Evolutionary conservation across 1,139 yeast species (phyloP), one percentile per base, ranked within the genome.

Genomic region (Lodderomyces orthopsilosis): DNA sequence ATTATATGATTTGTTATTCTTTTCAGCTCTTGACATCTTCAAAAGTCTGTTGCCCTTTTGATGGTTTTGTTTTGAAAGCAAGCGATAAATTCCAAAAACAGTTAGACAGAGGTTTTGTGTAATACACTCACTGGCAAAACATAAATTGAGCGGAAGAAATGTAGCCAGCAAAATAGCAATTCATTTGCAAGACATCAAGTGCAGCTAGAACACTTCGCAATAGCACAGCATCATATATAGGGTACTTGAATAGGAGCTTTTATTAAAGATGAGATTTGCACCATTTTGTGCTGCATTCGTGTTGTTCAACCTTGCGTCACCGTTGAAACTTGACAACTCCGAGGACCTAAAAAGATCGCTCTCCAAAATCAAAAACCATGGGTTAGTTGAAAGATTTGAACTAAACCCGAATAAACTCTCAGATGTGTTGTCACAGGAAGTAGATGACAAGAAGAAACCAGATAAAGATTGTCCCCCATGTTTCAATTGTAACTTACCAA

Each of bases 401-500:
- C n/a, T 30, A 6, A 30, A 9, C n/a, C 34, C 34, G 12, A 19
- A 30, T 8, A 15, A 6, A 30, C 19, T 30, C 19, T 17, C 34
- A 8, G 19, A 30, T 17, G 34, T 15, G 19, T 15, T 30, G 6
- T 6, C 17, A 3, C 10, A 30, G 12, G 19, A 7, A 19, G 18
- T 12, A 5, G 15, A 4, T 6, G 41, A 39, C 15, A 49, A 51
- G 13, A 56, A 46, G 17, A 46, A 46, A 22, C 47, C 41, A 10
- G 53, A 53, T n/a, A 65, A 63, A 17, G 84, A 70, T 43, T 85
- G 93, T 54, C 93, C 94, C 0, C 94, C 93, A 0, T 84, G 96
- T 58, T 93, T 93, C 77, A 93, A 93, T 63, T 93, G 98, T 68
- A 85, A 89, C 72, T 74, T 90, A 13, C 96, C 97, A 8, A 86